phyloP scores from a whole-genome alignment of 2,329 filamentous ascomycete genomes.

The Madurella fahalii region DNA sequence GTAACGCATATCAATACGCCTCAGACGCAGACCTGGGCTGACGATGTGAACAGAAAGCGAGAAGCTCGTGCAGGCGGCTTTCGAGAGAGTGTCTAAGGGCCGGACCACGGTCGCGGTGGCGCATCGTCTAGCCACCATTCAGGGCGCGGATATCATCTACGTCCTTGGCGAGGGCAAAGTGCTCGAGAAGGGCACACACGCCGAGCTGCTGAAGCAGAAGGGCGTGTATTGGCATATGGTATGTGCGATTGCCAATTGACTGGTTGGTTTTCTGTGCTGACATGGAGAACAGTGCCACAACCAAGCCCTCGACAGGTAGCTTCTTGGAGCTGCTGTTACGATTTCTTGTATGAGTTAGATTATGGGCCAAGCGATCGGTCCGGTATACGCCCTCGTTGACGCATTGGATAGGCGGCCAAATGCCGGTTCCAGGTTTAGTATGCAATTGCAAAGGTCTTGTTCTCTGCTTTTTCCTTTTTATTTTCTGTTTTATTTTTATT shows the following conservation, averaged over 20 bases:
- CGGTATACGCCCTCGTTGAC: too few species aligned
- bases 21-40: not conserved
- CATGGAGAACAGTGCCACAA: constrained; percentile 48
- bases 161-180: constrained; percentile 65
- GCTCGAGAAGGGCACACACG: constrained; percentile 51
- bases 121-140: constrained; percentile 71
- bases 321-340: too few species aligned
- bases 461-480: too few species aligned
- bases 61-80: constrained; percentile 60
- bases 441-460: too few species aligned
- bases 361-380: too few species aligned
- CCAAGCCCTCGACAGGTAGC: constrained; percentile 52
- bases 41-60: constrained; percentile 36
- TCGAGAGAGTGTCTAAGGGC: constrained; percentile 59
- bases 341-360: too few species aligned
- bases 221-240: constrained; percentile 59
- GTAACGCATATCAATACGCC: not conserved
- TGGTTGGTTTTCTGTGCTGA: constrained; percentile 16
- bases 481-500: too few species aligned
- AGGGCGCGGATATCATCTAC: constrained; percentile 76
- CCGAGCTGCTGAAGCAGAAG: constrained; percentile 46
- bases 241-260: constrained; percentile 31
- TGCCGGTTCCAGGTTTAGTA: too few species aligned
- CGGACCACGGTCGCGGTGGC: constrained; percentile 72
- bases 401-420: too few species aligned